These are phyloP conservation scores for Scheffersomyces illinoinensis DNA, from an alignment of 1,139 yeast genomes.

Conservation along the genomic window DNA sequence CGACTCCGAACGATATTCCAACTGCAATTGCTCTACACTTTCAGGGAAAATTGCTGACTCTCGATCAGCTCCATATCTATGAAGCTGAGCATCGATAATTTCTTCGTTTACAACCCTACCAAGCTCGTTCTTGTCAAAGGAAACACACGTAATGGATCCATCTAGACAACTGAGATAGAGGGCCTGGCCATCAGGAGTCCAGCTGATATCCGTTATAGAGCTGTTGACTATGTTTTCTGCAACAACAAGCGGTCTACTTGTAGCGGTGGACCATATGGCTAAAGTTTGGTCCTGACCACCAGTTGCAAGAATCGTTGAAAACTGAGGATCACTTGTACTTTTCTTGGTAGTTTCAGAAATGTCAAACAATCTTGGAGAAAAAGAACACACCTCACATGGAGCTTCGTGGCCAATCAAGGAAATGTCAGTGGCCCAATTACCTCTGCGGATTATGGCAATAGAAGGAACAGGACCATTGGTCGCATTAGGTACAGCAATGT, in stretches of 20 bases:
- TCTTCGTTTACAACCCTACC: slow-evolving; percentile 75
- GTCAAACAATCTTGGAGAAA: slow-evolving; percentile 72
- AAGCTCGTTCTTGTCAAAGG: slow-evolving; percentile 69
- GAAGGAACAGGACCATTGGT: slow-evolving; percentile 95
- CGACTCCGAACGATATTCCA: slow-evolving; percentile 61
- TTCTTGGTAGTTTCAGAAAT: slow-evolving; percentile 15
- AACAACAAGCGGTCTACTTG: slow-evolving; percentile 61
- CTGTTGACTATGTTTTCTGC: slow-evolving; percentile 62
- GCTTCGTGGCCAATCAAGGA: slow-evolving; percentile 94
- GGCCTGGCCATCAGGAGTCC: slow-evolving; percentile 77
- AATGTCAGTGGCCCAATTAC: slow-evolving; percentile 88
- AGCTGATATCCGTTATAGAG: slow-evolving; percentile 71
- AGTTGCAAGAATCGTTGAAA: slow-evolving; percentile 64
- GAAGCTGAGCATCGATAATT: slow-evolving; percentile 62
- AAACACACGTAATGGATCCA: slow-evolving; percentile 74
- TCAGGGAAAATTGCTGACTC: slow-evolving; percentile 86
- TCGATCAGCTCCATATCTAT: slow-evolving; percentile 85
- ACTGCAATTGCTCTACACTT: slow-evolving; percentile 70
- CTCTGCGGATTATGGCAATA: slow-evolving; percentile 84
- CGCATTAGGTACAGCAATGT: slow-evolving; percentile 94
- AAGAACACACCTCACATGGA: slow-evolving; percentile 91
- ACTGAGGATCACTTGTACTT: slow-evolving; percentile 20
- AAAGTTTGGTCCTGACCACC: slow-evolving; percentile 78
- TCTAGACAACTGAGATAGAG: slow-evolving; percentile 80
- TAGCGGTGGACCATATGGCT: slow-evolving; percentile 69